Base-by-base conservation (phyloP, 805 yeast genomes). In the Candida xyloterini region DNA sequence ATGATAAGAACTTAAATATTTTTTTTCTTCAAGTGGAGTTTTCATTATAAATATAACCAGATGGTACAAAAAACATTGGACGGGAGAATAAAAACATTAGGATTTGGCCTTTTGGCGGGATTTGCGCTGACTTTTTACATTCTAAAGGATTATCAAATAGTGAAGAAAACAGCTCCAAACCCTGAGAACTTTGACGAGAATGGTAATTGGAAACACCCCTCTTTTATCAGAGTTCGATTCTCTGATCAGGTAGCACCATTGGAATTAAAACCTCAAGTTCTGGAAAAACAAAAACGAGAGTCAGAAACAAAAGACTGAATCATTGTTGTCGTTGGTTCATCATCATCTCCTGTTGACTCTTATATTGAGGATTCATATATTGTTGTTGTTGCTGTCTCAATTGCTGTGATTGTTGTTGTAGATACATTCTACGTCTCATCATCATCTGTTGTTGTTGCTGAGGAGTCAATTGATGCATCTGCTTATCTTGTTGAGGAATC, bases 141-240 rank as follows among this genome's bases (percentile, higher is more conserved):
- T 36, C 37, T 64, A 2, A 57, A 53, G 29, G 67, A 64, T 36
- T 65, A 57, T 37, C 58, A 68, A 36, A 47, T 70, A 38, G 51
- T 71, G 29, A 70, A 70, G 47, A 63, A 59, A 39, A 49, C 61
- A 10, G 73, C 74, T 18, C 64, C 72, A 1, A 60, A 60, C 35
- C 61, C 65, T 4, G 66, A 58, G 16, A 60, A 60, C 41, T 59
- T 56, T 31, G 68, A 68, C 35, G 62, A 60, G 31, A 54, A 67
- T 30, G 68, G 70, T 0, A 62, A 68, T 10, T 63, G 67, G 47
- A 65, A 66, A 29, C 61, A 55, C 28, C 47, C 48, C 27, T 63
- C 67, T 7, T 59, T 57, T 18, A 56, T 70, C 38, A 62, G 45
- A 28, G 58, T 71, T 10, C 50, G 54, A 10, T 62, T 65, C 35